Conservation (phyloP, 495 filamentous ascomycete species). For the Neurospora sp. region DNA sequence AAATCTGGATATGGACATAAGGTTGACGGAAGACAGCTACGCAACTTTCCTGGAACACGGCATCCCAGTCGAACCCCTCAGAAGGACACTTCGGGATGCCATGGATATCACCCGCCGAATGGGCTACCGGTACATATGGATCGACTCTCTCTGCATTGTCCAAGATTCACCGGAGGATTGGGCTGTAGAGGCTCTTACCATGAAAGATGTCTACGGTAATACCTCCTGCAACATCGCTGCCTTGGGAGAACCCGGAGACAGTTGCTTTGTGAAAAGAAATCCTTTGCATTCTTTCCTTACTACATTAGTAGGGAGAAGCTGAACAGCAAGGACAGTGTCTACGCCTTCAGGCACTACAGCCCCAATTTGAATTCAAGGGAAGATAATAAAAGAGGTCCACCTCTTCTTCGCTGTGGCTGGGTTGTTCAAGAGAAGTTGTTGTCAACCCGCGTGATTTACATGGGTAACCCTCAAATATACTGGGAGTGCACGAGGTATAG, state of each 20-base stretch:
- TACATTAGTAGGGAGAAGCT: background rate
- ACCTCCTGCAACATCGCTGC: background rate
- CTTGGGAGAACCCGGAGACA: background rate
- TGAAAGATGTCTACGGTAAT: background rate
- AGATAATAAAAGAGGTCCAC: background rate
- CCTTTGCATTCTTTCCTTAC: background rate
- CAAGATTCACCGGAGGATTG: conserved; percentile 11
- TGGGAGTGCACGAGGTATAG: background rate
- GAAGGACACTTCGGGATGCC: conserved; percentile 7
- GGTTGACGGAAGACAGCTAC: background rate
- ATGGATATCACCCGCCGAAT: conserved; percentile 11
- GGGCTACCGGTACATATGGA: conserved; percentile 22
- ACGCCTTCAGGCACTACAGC: background rate
- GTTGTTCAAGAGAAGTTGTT: background rate
- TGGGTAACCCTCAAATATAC: background rate
- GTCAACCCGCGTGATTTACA: background rate
- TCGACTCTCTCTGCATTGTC: conserved; percentile 24
- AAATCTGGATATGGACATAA: background rate
- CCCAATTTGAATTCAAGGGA: background rate
- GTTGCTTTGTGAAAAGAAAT: background rate
- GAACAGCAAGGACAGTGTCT: background rate
- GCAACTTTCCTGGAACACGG: background rate
- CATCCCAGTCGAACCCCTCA: background rate
- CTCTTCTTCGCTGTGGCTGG: background rate
- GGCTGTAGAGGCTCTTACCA: background rate